Conservation (phyloP, 768 basidiomycete species). For the Psilocybe sp. region DNA sequence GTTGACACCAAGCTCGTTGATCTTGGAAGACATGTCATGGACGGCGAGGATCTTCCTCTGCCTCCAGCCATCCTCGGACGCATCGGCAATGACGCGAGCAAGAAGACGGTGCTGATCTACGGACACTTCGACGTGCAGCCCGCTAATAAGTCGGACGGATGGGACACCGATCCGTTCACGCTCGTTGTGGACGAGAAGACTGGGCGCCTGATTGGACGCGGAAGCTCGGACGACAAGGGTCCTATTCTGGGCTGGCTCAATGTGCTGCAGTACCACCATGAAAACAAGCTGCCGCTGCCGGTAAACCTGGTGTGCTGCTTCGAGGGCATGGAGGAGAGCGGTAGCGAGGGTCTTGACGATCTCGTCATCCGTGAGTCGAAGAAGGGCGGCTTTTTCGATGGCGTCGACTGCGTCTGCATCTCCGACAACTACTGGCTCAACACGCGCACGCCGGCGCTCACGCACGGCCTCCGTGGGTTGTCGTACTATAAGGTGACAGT, state of each 20-base stretch:
- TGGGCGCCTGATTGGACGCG: constrained; percentile 77
- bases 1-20: constrained; percentile 72
- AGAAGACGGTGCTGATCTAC: constrained; percentile 93
- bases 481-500: constrained; percentile 83
- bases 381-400: constrained; percentile 78
- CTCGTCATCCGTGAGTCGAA: constrained; percentile 75
- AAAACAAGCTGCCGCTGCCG: constrained; percentile 67
- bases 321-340: constrained; percentile 97
- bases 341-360: constrained; percentile 87
- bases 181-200: constrained; percentile 46
- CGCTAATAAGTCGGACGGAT: constrained; percentile 66
- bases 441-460: constrained; percentile 73
- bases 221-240: constrained; percentile 89
- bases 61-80: constrained; percentile 84
- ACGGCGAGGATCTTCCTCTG: constrained; percentile 66
- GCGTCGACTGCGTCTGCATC: constrained; percentile 92
- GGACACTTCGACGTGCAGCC: constrained; percentile 97
- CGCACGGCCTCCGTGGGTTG: constrained; percentile 87
- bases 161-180: constrained; percentile 84
- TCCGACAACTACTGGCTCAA: constrained; percentile 96
- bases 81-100: constrained; percentile 79
- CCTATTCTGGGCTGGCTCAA: constrained; percentile 89
- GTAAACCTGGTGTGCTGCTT: constrained; percentile 92
- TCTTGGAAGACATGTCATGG: constrained; percentile 70
- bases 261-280: constrained; percentile 79